A percentile compares a stretch with the other conserved stretches of the same genome.
Evolutionary conservation across 1,284 basidiomycete genomes (phyloP).

Genomic region (Jaminaea rosea): DNA sequence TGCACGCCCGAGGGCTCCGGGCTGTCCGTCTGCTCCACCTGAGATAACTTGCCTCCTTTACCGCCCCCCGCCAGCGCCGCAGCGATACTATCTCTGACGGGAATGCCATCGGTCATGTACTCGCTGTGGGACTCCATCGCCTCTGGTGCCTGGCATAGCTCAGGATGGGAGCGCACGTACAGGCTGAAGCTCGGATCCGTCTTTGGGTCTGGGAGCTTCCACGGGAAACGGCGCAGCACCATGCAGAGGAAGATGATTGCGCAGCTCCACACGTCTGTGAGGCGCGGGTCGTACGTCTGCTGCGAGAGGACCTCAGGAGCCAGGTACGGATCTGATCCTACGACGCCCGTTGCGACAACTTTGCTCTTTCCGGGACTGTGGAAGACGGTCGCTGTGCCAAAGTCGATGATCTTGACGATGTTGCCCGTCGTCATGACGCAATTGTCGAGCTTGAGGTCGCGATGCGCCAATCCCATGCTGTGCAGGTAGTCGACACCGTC

Average conservation of each 20-base stretch:
- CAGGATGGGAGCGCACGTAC: conserved; percentile 85
- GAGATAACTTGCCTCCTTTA: background rate
- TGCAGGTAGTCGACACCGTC: conserved; percentile 97
- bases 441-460: conserved; percentile 98
- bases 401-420: conserved; percentile 97
- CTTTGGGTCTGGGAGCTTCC: conserved; percentile 95
- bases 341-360: conserved; percentile 68
- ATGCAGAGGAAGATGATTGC: conserved; percentile 99
- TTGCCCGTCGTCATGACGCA: conserved; percentile 94
- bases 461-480: conserved; percentile 90
- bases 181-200: conserved; percentile 81
- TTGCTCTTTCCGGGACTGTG: conserved; percentile 71
- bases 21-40: conserved; percentile 2
- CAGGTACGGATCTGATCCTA: conserved; percentile 95
- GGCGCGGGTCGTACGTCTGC: conserved; percentile 82
- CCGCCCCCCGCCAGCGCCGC: no score
- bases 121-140: background rate
- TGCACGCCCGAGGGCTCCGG: conserved; percentile 10
- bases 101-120: conserved; percentile 3
- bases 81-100: no score
- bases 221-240: conserved; percentile 92
- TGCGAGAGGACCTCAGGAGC: conserved; percentile 84
- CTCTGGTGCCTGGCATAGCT: conserved; percentile 55
- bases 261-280: conserved; percentile 96
- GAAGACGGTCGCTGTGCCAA: conserved; percentile 97